Evolutionary conservation across 2,329 filamentous ascomycete genomes (phyloP), one percentile per base, ranked within the genome.

Genomic region (Colletotrichum trifolii): DNA sequence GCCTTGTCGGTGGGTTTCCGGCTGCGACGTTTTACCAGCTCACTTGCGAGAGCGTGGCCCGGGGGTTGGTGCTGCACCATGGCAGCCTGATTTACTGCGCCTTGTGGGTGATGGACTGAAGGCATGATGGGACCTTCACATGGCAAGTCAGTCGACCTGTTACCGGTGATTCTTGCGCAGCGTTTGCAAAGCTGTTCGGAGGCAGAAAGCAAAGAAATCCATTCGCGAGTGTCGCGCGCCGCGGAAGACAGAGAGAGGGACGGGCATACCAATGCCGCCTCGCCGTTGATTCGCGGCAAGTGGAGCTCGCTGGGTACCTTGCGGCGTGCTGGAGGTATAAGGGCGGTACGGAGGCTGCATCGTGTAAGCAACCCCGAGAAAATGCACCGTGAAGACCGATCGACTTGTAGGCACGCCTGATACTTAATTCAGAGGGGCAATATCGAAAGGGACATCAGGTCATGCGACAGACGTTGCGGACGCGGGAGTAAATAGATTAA

Each of bases 1-100:
- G 93, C 96, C 84, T 93, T 97, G 79, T 99, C 96, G 64, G 94
- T 97, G 1, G 96, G 96, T 78, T 95, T 96, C 74, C 90, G 89
- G 74, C 92, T 93, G 71, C 93, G 89, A 67, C 94, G 89, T 77
- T 94, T 93, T 68, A 82, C 81, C 71, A 83, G 80, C 73, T 82
- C 81, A 54, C 78, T 66, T 36, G 53, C 58, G 38, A 66, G 82
- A 33, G 80, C 81, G 64, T 83, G 81, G 42, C 79, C 77, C 66
- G 84, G 83, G 42, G 53, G 48, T 68, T 86, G 84, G 67, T 86
- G 82, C 68, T 80, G 78, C 38, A 76, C 77, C 64, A 85, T 78
- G 71, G 87, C 84, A n/a, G 83, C 81, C 68, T 83, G 83, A 52
- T 83, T 86, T 67, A 86, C 74, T 43, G 83, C 81, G 46, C 83